Percentiles rank a stretch among this genome's conserved stretches.
Evolutionary conservation across 805 yeast species (phyloP).

Genomic region (Wickerhamomyces sydowiorum): DNA sequence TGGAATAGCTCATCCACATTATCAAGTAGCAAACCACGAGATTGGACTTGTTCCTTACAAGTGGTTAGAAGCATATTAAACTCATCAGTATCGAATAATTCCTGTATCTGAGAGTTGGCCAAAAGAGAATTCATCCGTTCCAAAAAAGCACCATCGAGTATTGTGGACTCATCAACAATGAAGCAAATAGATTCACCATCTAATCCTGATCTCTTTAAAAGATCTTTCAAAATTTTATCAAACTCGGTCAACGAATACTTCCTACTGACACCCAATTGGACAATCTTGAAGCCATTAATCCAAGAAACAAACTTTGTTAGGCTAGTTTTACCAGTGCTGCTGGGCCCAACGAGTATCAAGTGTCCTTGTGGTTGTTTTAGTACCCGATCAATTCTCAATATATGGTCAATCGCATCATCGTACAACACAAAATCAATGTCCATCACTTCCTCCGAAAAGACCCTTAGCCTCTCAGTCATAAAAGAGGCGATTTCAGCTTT

Average conservation of each 20-base stretch:
- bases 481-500: constrained; percentile 44
- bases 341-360: constrained; percentile 74
- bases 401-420: constrained; percentile 68
- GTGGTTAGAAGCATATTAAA: constrained; percentile 41
- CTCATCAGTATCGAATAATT: constrained; percentile 77
- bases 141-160: constrained; percentile 69
- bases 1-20: constrained; percentile 60
- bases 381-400: constrained; percentile 75
- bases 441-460: constrained; percentile 75
- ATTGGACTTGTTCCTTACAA: constrained; percentile 51
- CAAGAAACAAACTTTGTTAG: constrained; percentile 80
- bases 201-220: constrained; percentile 45
- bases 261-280: constrained; percentile 51
- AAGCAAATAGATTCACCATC: constrained; percentile 62
- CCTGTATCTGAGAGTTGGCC: constrained; percentile 92
- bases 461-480: constrained; percentile 54
- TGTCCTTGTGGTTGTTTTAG: constrained; percentile 87
- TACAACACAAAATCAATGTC: constrained; percentile 56
- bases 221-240: constrained; percentile 52
- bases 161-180: constrained; percentile 74
- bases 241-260: constrained; percentile 57
- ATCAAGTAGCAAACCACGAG: constrained; percentile 59
- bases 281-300: constrained; percentile 71
- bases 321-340: constrained; percentile 78
- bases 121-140: constrained; percentile 91